phyloP scores from a whole-genome alignment of 106 monocot species.

The Triglochin maritima region DNA sequence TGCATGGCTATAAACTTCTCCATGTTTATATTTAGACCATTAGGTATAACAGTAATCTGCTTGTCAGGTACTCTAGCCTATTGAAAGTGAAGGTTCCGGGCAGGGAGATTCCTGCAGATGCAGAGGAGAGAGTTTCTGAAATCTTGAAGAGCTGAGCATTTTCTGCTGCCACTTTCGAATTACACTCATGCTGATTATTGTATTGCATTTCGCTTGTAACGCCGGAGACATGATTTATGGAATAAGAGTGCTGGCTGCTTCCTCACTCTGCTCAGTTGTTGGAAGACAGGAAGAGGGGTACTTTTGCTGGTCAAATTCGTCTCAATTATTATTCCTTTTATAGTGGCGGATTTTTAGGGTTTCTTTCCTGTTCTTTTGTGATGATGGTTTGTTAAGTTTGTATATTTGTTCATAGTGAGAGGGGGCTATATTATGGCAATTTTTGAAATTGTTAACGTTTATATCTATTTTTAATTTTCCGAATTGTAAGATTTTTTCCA shows the following conservation, averaged over 20 bases:
- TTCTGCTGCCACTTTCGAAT: neutral
- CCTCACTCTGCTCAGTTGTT: no score
- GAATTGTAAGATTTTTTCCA: no score
- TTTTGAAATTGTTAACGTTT: neutral
- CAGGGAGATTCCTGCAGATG: slow-evolving; percentile 73
- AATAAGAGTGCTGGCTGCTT: no score
- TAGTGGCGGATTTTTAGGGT: no score
- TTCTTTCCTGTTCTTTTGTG: no score
- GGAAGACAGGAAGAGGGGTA: no score
- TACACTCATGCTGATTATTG: no score
- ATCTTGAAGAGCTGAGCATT: slow-evolving; percentile 29
- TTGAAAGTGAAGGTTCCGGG: slow-evolving; percentile 73
- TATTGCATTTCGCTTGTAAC: no score
- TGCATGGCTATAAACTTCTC: neutral
- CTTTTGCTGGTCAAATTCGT: no score
- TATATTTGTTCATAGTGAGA: slow-evolving; percentile 3
- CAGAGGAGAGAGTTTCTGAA: slow-evolving; percentile 40
- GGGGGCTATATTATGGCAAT: neutral
- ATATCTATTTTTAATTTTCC: no score
- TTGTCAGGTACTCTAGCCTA: slow-evolving; percentile 57
- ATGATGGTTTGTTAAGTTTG: neutral
- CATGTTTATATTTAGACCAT: neutral
- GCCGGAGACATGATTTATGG: no score
- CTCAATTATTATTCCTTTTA: no score
- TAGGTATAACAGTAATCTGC: neutral